These are phyloP conservation scores for Aspergillus biplanus DNA, from an alignment of 495 filamentous ascomycete species.

Conservation along the genomic window DNA sequence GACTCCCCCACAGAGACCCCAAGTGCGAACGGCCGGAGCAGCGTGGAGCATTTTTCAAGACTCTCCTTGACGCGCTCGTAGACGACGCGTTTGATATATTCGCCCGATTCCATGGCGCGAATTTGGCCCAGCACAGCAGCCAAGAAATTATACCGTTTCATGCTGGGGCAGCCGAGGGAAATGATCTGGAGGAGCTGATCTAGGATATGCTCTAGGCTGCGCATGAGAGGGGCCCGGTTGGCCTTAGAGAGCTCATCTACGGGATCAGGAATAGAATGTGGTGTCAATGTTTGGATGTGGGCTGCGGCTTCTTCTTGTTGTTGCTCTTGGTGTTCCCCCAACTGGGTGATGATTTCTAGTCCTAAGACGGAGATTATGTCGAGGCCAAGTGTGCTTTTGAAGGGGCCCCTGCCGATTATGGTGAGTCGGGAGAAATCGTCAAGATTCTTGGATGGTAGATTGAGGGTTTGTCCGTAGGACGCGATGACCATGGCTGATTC, in stretches of 20 bases:
- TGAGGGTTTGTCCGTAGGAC: slow-evolving; percentile 22
- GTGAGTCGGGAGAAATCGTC: slow-evolving; percentile 23
- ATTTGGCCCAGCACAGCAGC: slow-evolving; percentile 27
- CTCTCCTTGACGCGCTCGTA: slow-evolving; percentile 23
- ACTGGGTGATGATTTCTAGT: slow-evolving; percentile 29
- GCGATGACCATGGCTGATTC: slow-evolving; percentile 36
- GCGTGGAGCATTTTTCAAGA: slow-evolving; percentile 17
- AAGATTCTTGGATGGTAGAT: slow-evolving; percentile 9
- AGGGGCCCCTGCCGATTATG: slow-evolving; percentile 19
- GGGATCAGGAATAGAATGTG: slow-evolving; percentile 5
- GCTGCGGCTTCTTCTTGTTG: no score
- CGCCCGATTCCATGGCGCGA: slow-evolving; percentile 25
- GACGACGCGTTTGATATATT: slow-evolving; percentile 20
- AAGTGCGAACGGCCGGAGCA: slow-evolving; percentile 14
- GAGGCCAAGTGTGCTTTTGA: slow-evolving; percentile 30
- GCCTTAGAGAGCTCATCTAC: slow-evolving; percentile 20
- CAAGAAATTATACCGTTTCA: slow-evolving; percentile 30
- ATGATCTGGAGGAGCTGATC: slow-evolving; percentile 29
- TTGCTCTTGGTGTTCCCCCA: slow-evolving; percentile 26
- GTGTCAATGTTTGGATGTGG: no score
- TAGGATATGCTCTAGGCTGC: slow-evolving; percentile 26
- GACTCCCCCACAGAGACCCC: no score
- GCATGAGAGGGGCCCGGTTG: slow-evolving; percentile 25
- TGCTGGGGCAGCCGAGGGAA: slow-evolving; percentile 21
- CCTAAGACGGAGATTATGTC: slow-evolving; percentile 29